Evolutionary conservation across 73 alveolate genomes (phyloP).

Genomic region (Paramecium octaurelia): DNA sequence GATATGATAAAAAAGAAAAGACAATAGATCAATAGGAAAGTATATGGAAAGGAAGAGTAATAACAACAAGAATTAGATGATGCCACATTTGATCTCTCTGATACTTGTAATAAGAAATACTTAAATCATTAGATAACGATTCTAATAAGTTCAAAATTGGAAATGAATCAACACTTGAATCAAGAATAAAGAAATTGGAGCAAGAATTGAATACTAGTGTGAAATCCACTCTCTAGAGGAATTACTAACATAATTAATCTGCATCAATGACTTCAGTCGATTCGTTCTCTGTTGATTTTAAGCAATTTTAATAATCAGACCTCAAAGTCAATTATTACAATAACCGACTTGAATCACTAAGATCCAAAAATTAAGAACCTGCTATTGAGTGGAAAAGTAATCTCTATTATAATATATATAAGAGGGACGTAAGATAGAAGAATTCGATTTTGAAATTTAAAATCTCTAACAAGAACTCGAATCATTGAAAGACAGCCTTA

Average conservation of each 20-base stretch:
- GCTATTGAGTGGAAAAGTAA: slow-evolving; percentile 6
- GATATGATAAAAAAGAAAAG: background rate
- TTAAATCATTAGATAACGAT: background rate
- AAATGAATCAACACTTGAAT: slow-evolving; percentile 29
- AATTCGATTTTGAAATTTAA: slow-evolving; percentile 8
- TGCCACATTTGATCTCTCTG: slow-evolving; percentile 36
- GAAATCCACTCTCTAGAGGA: background rate
- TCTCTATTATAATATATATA: background rate
- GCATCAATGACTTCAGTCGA: slow-evolving; percentile 17
- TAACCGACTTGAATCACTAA: background rate
- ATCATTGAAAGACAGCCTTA: background rate
- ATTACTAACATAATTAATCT: background rate
- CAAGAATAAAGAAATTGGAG: slow-evolving; percentile 7
- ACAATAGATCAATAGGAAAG: background rate
- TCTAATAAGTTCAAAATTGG: background rate
- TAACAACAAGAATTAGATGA: background rate
- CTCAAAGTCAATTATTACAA: background rate
- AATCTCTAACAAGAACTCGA: slow-evolving; percentile 18
- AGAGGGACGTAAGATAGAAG: background rate
- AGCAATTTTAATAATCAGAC: background rate
- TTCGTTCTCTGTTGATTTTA: background rate
- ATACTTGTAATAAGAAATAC: background rate
- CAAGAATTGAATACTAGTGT: background rate
- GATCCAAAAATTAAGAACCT: background rate
- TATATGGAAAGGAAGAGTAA: background rate